Evolutionary conservation across 208 protist genomes (phyloP).

Genomic region (Blastocrithidia nonstop): DNA sequence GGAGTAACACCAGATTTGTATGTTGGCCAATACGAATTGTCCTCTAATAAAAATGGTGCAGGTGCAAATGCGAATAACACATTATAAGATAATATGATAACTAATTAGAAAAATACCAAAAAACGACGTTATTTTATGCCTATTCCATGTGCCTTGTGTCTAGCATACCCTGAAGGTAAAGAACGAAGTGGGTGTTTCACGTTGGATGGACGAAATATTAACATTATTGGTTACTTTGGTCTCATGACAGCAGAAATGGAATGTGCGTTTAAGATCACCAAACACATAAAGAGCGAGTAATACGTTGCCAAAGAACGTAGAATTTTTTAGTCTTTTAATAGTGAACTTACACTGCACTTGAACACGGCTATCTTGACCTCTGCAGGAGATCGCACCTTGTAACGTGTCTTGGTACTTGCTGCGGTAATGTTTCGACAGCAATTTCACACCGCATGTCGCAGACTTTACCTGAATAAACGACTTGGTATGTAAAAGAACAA

Average conservation of each 20-base stretch:
- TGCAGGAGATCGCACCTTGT: slow-evolving; percentile 62
- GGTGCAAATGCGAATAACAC: too few relatives aligned
- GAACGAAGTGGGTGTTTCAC: slow-evolving; percentile 41
- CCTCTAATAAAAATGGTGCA: too few relatives aligned
- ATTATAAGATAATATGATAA: too few relatives aligned
- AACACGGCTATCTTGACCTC: slow-evolving; percentile 63
- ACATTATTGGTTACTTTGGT: slow-evolving; percentile 78
- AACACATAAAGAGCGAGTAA: too few relatives aligned
- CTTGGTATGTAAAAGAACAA: too few relatives aligned
- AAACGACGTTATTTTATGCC: slow-evolving; percentile 19
- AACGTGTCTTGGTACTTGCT: slow-evolving; percentile 62
- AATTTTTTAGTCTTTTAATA: too few relatives aligned
- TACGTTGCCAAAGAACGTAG: too few relatives aligned
- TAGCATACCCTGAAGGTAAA: slow-evolving; percentile 58
- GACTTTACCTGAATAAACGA: slow-evolving; percentile 6
- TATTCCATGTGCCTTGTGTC: slow-evolving; percentile 63
- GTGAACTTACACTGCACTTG: slow-evolving; percentile 14
- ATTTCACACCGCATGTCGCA: slow-evolving; percentile 32
- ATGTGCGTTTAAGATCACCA: slow-evolving; percentile 44
- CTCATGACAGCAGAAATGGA: slow-evolving; percentile 36
- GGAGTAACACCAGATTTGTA: neutral
- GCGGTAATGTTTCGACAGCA: slow-evolving; percentile 67
- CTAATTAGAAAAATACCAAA: too few relatives aligned
- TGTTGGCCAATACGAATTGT: too few relatives aligned
- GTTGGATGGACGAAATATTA: slow-evolving; percentile 47